Conservation (phyloP, 352 stramenopile genomes). For the Pythium volutum region DNA sequence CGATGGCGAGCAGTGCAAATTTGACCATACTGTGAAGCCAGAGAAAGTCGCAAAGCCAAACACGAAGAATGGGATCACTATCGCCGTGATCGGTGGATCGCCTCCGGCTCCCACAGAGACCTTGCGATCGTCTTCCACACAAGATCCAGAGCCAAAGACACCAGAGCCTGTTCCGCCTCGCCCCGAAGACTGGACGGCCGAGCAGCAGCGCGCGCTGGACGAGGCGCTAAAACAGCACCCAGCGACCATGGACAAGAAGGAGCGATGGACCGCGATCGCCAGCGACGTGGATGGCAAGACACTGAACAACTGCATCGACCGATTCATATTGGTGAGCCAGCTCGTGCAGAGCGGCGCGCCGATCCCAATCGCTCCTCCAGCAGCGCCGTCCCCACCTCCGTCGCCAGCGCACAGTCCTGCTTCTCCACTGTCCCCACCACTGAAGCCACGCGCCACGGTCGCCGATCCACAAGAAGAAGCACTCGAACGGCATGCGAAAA, state of each 20-base stretch:
- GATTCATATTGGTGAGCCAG: constrained; percentile 63
- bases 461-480: constrained; percentile 25
- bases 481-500: constrained; percentile 32
- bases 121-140: neutral
- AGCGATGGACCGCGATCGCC: constrained; percentile 65
- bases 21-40: constrained; percentile 21
- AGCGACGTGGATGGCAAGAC: constrained; percentile 59
- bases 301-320: constrained; percentile 81
- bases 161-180: neutral
- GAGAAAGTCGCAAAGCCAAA: neutral
- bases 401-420: neutral
- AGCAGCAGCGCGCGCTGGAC: constrained; percentile 66
- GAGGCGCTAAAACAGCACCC: constrained; percentile 67
- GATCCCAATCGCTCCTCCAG: constrained; percentile 14
- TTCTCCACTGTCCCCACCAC: neutral
- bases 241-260: constrained; percentile 66
- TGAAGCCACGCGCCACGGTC: neutral
- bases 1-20: constrained; percentile 63
- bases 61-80: constrained; percentile 14
- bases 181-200: constrained; percentile 46
- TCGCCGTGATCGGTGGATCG: constrained; percentile 16
- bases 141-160: neutral
- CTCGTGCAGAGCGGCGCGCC: constrained; percentile 34
- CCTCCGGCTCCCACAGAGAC: neutral
- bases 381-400: neutral